Evolutionary conservation across 2,329 filamentous ascomycete genomes (phyloP).

Genomic region (Coniochaeta pulveracea): DNA sequence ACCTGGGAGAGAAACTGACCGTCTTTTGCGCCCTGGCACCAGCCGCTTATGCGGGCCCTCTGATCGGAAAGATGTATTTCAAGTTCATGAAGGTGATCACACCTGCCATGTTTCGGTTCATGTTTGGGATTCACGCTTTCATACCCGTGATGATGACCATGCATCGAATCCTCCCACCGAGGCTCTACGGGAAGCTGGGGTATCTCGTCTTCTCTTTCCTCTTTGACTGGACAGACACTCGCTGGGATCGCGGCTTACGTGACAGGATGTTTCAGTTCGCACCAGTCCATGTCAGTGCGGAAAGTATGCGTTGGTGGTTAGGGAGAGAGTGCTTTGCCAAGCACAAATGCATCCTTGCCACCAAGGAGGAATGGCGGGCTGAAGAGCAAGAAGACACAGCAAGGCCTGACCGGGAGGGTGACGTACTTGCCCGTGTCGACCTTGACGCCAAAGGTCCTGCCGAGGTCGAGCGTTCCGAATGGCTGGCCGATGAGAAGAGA

Average conservation of each 20-base stretch:
- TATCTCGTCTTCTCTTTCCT: conserved; percentile 85
- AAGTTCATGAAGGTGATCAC: conserved; percentile 81
- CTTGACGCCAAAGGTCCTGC: conserved; percentile 13
- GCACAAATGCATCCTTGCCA: conserved; percentile 80
- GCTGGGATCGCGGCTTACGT: conserved; percentile 74
- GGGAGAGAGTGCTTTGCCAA: conserved; percentile 68
- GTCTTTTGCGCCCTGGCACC: conserved; percentile 89
- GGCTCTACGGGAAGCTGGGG: conserved; percentile 67
- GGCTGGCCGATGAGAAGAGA: conserved; percentile 19
- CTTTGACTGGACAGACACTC: conserved; percentile 74
- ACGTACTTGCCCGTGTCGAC: conserved; percentile 22
- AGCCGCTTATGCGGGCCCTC: conserved; percentile 76
- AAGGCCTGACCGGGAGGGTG: conserved; percentile 8
- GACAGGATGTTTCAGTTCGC: conserved; percentile 86
- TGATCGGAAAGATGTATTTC: conserved; percentile 82
- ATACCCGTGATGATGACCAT: conserved; percentile 90
- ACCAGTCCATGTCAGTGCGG: conserved; percentile 79
- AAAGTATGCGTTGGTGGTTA: conserved; percentile 94
- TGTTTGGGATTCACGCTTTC: conserved; percentile 89
- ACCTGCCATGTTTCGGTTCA: conserved; percentile 61
- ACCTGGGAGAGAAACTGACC: conserved; percentile 69
- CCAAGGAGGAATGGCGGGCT: conserved; percentile 53
- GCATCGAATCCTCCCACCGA: conserved; percentile 53
- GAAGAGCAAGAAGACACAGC: conserved; percentile 52
- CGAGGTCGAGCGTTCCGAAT: conserved; percentile 10